Base-by-base conservation (phyloP, 306 rosid genomes). In the Fragaria ananassa region DNA sequence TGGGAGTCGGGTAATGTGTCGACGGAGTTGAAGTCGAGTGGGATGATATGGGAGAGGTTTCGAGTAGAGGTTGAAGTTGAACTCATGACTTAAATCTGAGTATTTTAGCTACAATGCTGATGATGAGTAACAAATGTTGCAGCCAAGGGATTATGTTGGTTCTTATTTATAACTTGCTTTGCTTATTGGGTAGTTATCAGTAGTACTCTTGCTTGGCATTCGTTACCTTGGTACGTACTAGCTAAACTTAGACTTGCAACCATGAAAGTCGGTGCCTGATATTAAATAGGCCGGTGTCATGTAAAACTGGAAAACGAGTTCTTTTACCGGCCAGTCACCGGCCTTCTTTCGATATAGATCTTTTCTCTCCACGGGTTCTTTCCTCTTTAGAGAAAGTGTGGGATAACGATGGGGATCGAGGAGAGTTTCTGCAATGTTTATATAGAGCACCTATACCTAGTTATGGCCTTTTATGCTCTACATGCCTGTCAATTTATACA, bases 1-100 rank as follows among this genome's bases (percentile, higher is more conserved):
- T 84, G 83, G 50, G 90, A 76, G 1, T 86, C 81, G 3, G 90
- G 87, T 51, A 86, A 18, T n/a, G 34, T 46, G 1, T 5, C 47
- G 29, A 65, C 37, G 10, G 73, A 71, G 11, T 69, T 76, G 81
- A 83, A 86, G 77, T 86, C 87, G 4, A 83, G 27, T 5, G 87
- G 87, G 57, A 80, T 25, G 46, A 46, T 25, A 15, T 84, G 62
- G 51, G 58, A 71, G 29, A 74, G 57, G 54, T 71, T 12, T 41
- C 70, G 74, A 44, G 9, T 42, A 18, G 42, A 39, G 41, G 9
- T 39, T 39, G 67, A 10, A 6, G n/a, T 62, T 14, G 68, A 14
- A 15, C 68, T 31, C 68, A 31, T 62, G 68, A 31, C 10, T 31
- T 15, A 5, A 62, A 15, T 62, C 18, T 62, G 21, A 31, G 41